phyloP scores from a whole-genome alignment of 2,329 filamentous ascomycete species.

The Drechslerella coelobrocha region DNA sequence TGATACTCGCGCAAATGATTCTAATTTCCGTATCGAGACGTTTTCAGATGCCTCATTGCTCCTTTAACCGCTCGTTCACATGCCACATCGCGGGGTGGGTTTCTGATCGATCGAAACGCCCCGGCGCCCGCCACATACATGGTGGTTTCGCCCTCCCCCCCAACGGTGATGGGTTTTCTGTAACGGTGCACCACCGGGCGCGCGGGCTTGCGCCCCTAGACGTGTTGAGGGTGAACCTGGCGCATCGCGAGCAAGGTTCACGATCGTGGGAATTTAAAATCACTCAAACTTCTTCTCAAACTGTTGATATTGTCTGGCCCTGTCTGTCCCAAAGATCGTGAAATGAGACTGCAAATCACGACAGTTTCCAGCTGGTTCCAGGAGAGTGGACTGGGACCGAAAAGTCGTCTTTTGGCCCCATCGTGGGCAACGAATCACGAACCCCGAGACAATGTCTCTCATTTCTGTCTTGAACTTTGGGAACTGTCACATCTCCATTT shows the following conservation, averaged over 20 bases:
- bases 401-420: slow-evolving; percentile 16
- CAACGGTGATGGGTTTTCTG: too few relatives aligned
- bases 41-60: neutral
- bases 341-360: slow-evolving; percentile 34
- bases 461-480: slow-evolving; percentile 5
- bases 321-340: slow-evolving; percentile 15
- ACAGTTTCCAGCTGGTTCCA: slow-evolving; percentile 33
- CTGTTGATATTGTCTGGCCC: neutral
- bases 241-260: too few relatives aligned
- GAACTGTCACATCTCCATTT: neutral
- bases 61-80: slow-evolving; percentile 37
- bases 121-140: too few relatives aligned
- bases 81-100: neutral
- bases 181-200: too few relatives aligned
- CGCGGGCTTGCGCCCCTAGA: too few relatives aligned
- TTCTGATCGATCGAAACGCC: too few relatives aligned
- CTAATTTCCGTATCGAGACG: slow-evolving; percentile 35
- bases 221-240: too few relatives aligned
- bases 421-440: neutral
- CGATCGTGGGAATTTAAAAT: too few relatives aligned
- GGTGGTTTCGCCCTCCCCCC: too few relatives aligned
- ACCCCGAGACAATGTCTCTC: slow-evolving; percentile 18
- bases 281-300: slow-evolving; percentile 21
- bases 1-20: slow-evolving; percentile 23
- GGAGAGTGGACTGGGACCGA: slow-evolving; percentile 32